Base-by-base conservation (phyloP, 495 filamentous ascomycete genomes). In the Aspergillus sclerotiicarbonarius region DNA sequence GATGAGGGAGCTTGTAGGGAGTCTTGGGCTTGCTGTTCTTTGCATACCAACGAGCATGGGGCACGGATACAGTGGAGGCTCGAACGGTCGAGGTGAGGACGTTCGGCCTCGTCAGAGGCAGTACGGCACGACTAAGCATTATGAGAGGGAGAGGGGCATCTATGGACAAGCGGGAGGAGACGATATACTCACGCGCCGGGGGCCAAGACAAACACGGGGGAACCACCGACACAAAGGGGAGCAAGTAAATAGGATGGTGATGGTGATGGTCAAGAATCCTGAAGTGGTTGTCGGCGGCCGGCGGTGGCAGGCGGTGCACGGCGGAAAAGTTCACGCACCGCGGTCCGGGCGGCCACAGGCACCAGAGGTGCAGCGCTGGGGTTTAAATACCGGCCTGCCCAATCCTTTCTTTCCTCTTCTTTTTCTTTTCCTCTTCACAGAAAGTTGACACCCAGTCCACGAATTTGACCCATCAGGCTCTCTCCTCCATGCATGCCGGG, bases 361-460 rank as follows among this genome's bases (percentile, higher is more conserved):
- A 41, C 33, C 69, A 56, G 30, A 46, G 56, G 58, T 64, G 67
- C 71, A 76, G 20, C 60, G 63, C 43, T 41, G 44, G n/a, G 18
- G 30, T 43, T 47, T 63, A 59, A 70, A 69, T 57, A 57, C 48
- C 35, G 21, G 20, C 33, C 10, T 25, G 48, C 56, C 53, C 54
- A 54, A 59, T 59, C 33, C 63, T 50, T 62, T 60, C 62, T 68
- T 64, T 67, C 64, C 58, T 62, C 60, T 72, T 66, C 63, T 67
- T 68, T 68, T 51, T 55, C 30, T 37, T 62, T 56, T 67, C 68
- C 67, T 71, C 29, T n/a, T 25, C 30, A 30, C 16, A 31, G 78
- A 87, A 88, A 87, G 82, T 87, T 87, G 70, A 77, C 54, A 84
- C 82, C 84, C 81, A 80, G 79, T 67, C 64, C 66, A 61, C 74